Percentiles rank a stretch among this genome's conserved stretches.
Evolutionary conservation across 257 asterid genomes (phyloP).

Genomic region (Apocynum venetum): DNA sequence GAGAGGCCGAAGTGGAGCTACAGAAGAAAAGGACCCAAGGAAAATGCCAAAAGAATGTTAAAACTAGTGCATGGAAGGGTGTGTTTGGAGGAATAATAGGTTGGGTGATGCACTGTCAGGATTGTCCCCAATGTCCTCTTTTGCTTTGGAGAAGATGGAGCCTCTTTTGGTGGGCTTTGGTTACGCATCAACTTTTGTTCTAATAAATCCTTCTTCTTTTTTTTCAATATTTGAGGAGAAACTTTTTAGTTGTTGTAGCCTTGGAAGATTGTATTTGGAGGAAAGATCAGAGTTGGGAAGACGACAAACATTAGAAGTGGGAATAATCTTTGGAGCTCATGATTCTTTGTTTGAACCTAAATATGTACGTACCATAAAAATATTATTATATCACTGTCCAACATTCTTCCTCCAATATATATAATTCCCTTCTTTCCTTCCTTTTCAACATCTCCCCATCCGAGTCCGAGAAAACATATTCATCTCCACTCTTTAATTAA

Average conservation of each 20-base stretch:
- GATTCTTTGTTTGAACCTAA: constrained; percentile 50
- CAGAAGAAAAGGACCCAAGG: constrained; percentile 38
- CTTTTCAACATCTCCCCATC: not conserved
- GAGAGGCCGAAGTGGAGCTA: constrained; percentile 41
- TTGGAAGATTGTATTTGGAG: constrained; percentile 58
- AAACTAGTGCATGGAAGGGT: constrained; percentile 59
- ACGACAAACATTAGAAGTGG: constrained; percentile 70
- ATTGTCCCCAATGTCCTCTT: constrained; percentile 33
- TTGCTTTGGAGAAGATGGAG: constrained; percentile 36
- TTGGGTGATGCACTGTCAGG: constrained; percentile 38
- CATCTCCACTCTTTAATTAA: too few species aligned
- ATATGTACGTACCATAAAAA: constrained; percentile 22
- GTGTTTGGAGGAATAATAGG: constrained; percentile 72
- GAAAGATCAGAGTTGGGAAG: constrained; percentile 19
- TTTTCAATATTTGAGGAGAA: constrained; percentile 18
- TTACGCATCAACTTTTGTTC: constrained; percentile 35
- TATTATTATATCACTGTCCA: constrained; percentile 24
- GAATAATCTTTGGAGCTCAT: constrained; percentile 56
- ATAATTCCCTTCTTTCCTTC: constrained; percentile 8
- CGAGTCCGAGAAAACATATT: too few species aligned
- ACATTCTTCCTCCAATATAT: constrained; percentile 45
- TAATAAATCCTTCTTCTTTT: not conserved
- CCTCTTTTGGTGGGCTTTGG: constrained; percentile 35
- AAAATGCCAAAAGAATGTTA: constrained; percentile 46
- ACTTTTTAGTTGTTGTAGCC: constrained; percentile 22